Evolutionary conservation across 306 rosid genomes (phyloP).

Genomic region (Prunus kanzakura): DNA sequence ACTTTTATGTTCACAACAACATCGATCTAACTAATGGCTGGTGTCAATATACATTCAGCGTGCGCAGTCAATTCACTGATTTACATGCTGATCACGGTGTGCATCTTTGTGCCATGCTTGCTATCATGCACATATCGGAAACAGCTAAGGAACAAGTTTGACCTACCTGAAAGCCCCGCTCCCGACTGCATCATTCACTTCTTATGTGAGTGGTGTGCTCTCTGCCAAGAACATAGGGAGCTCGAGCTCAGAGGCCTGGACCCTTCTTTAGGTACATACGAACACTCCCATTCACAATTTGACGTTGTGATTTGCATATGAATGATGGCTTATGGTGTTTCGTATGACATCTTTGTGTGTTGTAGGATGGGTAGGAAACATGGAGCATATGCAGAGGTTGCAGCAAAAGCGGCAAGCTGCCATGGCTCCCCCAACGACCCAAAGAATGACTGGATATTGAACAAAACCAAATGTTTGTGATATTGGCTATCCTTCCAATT

Average conservation of each 20-base stretch:
- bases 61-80: constrained; percentile 1
- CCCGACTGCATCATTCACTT: constrained; percentile 29
- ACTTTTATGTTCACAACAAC: neutral
- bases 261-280: constrained; percentile 22
- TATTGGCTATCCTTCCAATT: too few relatives aligned
- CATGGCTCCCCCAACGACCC: constrained; percentile 14
- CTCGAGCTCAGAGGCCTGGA: constrained; percentile 25
- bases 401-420: constrained; percentile 11
- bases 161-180: constrained; percentile 20
- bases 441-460: constrained; percentile 17
- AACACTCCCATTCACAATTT: too few relatives aligned
- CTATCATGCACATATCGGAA: constrained; percentile 24
- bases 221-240: constrained; percentile 33
- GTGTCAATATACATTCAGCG: neutral
- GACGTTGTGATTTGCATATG: neutral
- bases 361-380: constrained; percentile 29
- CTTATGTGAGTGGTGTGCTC: constrained; percentile 28
- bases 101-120: constrained; percentile 19
- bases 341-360: neutral
- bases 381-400: constrained; percentile 2
- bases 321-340: neutral
- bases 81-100: neutral
- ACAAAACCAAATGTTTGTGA: neutral
- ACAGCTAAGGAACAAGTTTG: constrained; percentile 19
- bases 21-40: neutral